A percentile compares a stretch with the other conserved stretches of the same genome.
phyloP scores from a whole-genome alignment of 148 eudicot genomes.

The Rhododendron henanense region DNA sequence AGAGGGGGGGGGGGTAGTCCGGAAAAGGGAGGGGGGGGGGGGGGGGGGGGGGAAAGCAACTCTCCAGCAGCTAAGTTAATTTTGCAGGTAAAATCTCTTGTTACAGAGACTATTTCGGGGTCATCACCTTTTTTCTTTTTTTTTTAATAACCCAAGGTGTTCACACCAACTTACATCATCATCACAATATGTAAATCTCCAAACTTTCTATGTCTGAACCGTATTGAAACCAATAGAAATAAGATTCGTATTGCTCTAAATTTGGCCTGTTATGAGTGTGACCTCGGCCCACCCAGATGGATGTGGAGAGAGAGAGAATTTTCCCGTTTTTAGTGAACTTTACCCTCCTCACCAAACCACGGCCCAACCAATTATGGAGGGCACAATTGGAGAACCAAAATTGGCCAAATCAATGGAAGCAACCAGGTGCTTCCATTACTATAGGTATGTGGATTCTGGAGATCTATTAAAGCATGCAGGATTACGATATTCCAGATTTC shows the following conservation, averaged over 20 bases:
- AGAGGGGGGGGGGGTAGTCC: no score
- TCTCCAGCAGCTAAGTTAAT: neutral
- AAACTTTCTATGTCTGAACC: neutral
- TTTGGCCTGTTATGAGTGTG: neutral
- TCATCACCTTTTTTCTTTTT: neutral
- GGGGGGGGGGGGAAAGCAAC: no score
- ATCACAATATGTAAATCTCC: neutral
- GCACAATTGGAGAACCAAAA: no score
- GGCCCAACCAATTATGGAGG: no score
- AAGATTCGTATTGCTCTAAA: neutral
- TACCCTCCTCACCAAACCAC: no score
- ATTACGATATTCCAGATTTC: neutral
- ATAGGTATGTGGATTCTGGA: neutral
- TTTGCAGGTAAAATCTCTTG: neutral
- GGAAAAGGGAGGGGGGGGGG: no score
- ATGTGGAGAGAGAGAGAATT: neutral
- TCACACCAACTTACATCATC: neutral
- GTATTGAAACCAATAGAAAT: neutral
- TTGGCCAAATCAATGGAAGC: no score
- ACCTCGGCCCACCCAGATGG: neutral
- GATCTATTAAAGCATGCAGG: neutral
- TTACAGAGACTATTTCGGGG: neutral
- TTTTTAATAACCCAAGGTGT: neutral
- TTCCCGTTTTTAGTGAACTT: no score
- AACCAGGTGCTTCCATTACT: no score